Evolutionary conservation across 768 basidiomycete species (phyloP), one percentile per base, ranked within the genome.

Genomic region (Leccinum olivaceopallidum): DNA sequence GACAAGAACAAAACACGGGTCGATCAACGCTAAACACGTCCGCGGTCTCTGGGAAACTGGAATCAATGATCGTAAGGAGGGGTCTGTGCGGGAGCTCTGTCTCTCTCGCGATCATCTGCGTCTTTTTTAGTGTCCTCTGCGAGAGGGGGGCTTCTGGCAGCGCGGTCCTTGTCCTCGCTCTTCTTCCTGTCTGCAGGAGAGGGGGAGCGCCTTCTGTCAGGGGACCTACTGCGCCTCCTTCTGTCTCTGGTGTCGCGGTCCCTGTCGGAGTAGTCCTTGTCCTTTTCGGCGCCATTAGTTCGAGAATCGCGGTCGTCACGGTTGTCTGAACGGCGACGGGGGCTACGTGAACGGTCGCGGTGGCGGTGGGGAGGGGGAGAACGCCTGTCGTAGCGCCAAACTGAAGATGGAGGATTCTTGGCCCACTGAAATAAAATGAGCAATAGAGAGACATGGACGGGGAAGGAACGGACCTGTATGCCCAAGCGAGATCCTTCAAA

Each of bases 341-440:
- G 84, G 69, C 82, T 82, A 53, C 84, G 83, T 62, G 81, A 83
- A 64, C 83, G 79, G 20, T 80, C 79, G 57, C 79, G 77, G 55
- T 79, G 76, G 44, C 76, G 76, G 36, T 71, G 58, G 62, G 79
- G 66, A 69, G 81, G 75, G 30, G 84, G 77, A 49, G 80, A 76
- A 60, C 83, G 80, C 65, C 87, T 78, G 51, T 89, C 86, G 64
- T 84, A 86, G 62, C 90, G 87, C 90, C 90, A 92, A 44, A 87
- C 85, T n/a, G 88, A 81, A 47, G 88, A 90, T 5, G 90, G 91
- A 60, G 90, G 90, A 67, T 87, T 87, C 73, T 91, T 92, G 49
- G 89, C 88, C 89, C 89, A 90, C 88, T 89, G 55, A 14, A 30
- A 54, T 12, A n/a, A n/a, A 13, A 52, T 50, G 50, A 60, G 39